Evolutionary conservation across 73 alveolate species (phyloP).

Genomic region (Uronychia setigera): DNA sequence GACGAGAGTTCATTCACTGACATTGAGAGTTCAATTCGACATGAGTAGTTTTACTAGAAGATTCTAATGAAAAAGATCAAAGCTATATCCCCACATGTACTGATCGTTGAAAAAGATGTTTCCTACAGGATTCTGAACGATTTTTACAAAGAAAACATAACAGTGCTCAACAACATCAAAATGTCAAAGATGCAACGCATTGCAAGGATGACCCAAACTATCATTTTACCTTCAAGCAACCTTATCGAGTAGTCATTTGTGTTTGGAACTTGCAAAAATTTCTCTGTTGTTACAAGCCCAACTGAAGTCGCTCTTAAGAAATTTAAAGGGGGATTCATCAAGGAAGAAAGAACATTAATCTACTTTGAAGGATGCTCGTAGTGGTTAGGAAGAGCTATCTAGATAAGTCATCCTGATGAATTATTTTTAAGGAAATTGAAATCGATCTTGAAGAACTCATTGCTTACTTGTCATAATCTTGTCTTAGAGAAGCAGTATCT

Average conservation of each 20-base stretch:
- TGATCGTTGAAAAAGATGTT: slow-evolving; percentile 73
- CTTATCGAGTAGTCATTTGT: background rate
- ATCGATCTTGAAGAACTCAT: background rate
- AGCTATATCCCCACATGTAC: slow-evolving; percentile 70
- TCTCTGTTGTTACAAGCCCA: background rate
- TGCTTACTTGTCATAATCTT: background rate
- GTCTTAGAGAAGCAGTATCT: background rate
- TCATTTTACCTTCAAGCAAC: slow-evolving; percentile 6
- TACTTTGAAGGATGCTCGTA: background rate
- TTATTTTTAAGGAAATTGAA: background rate
- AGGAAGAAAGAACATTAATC: background rate
- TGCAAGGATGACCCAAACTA: slow-evolving; percentile 11
- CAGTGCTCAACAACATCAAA: slow-evolving; percentile 50
- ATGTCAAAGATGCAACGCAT: slow-evolving; percentile 5
- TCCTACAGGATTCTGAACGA: slow-evolving; percentile 54
- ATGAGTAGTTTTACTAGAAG: slow-evolving; percentile 52
- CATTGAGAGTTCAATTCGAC: slow-evolving; percentile 43
- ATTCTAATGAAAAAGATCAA: slow-evolving; percentile 68
- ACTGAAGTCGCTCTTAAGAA: background rate
- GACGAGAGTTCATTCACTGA: slow-evolving; percentile 35
- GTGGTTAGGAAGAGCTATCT: background rate
- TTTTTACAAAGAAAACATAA: slow-evolving; percentile 56
- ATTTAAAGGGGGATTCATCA: background rate
- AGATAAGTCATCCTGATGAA: background rate
- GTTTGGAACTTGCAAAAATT: slow-evolving; percentile 21